Percentiles rank a stretch among this genome's conserved stretches.
Evolutionary conservation across 2,329 filamentous ascomycete genomes (phyloP).

Genomic region (Penicillium sp.): DNA sequence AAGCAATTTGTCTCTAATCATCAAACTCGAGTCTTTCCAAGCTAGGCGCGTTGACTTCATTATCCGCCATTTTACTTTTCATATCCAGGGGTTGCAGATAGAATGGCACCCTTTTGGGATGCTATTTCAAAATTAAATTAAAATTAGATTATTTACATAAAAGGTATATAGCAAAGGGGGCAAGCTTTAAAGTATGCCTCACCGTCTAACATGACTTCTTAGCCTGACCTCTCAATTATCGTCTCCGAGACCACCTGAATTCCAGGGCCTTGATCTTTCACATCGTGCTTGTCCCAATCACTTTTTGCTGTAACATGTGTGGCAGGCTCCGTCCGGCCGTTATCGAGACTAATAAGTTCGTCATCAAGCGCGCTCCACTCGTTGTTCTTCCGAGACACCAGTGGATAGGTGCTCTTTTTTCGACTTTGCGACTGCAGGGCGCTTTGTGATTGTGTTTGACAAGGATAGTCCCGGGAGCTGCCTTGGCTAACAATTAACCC

Average conservation of each 20-base stretch:
- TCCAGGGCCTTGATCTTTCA: neutral
- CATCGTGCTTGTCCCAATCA: neutral
- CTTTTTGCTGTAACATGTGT: neutral
- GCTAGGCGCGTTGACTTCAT: neutral
- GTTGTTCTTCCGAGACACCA: neutral
- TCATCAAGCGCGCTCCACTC: neutral
- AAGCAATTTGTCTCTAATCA: neutral
- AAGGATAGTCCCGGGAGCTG: neutral
- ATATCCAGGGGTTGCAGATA: neutral
- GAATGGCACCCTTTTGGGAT: neutral
- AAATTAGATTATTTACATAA: too few species aligned
- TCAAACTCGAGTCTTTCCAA: neutral
- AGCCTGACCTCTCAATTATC: neutral
- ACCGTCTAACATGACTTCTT: neutral
- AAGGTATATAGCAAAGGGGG: too few species aligned
- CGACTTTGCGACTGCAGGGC: neutral
- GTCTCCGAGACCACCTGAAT: neutral
- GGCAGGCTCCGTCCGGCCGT: neutral
- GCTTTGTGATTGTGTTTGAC: neutral
- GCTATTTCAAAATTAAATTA: neutral
- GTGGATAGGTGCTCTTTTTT: neutral
- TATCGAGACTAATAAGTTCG: neutral
- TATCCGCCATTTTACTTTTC: neutral
- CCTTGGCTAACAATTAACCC: neutral
- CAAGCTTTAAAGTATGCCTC: too few species aligned